Conservation (phyloP, 2,329 filamentous ascomycete genomes). For the Trichoderma sp. region DNA sequence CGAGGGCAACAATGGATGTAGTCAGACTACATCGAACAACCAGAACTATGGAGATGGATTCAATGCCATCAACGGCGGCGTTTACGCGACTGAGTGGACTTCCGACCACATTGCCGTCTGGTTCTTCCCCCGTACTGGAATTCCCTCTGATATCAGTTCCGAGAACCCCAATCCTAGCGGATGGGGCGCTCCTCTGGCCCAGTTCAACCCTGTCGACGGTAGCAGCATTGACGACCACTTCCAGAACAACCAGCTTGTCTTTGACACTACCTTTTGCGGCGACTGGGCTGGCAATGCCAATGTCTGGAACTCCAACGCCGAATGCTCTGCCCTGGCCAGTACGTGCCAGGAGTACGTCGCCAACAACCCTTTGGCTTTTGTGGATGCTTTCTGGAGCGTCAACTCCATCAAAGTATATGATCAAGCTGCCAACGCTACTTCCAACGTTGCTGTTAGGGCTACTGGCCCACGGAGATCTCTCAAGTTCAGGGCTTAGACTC, state of each 20-base stretch:
- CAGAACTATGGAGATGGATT: conserved; percentile 68
- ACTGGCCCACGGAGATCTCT: not conserved
- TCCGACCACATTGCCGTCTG: conserved; percentile 70
- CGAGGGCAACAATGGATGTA: conserved; percentile 62
- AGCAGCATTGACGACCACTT: conserved; percentile 76
- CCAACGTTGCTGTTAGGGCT: not conserved
- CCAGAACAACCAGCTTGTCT: conserved; percentile 70
- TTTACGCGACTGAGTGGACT: conserved; percentile 79
- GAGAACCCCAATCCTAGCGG: conserved; percentile 62
- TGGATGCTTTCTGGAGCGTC: conserved; percentile 75
- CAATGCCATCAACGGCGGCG: conserved; percentile 68
- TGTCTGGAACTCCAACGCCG: conserved; percentile 60
- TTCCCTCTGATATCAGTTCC: conserved; percentile 64
- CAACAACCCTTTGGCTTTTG: conserved; percentile 69
- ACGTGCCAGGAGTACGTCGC: conserved; percentile 74
- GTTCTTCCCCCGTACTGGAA: conserved; percentile 71
- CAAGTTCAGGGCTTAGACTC: not conserved
- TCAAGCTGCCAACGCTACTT: conserved; percentile 19
- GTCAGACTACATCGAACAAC: conserved; percentile 52
- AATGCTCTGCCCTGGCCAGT: conserved; percentile 60
- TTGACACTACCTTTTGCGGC: conserved; percentile 85
- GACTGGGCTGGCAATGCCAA: conserved; percentile 81
- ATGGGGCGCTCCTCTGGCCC: conserved; percentile 71
- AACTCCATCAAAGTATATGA: conserved; percentile 68
- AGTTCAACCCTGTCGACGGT: conserved; percentile 63